Evolutionary conservation across 2,329 filamentous ascomycete genomes (phyloP), one percentile per base, ranked within the genome.

Genomic region (Ceratocystis variospora): DNA sequence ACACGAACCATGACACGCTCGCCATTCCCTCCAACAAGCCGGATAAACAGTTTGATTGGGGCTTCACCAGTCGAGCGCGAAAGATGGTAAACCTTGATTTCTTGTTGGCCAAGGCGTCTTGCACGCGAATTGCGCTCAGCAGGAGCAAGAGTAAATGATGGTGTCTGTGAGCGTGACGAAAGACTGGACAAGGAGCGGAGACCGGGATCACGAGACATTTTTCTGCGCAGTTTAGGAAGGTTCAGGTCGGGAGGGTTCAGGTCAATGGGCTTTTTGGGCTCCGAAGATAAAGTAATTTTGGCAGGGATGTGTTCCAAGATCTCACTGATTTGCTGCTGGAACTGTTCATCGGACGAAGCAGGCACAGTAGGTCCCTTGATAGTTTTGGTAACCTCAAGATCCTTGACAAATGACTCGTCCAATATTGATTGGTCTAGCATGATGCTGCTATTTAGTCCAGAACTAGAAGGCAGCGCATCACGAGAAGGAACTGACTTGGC

Each of bases 1-100:
- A 99, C 93, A 45, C 94, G 88, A 6, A 99, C 94, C 94, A 99
- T 97, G 68, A 97, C 91, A 63, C 94, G 86, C 75, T 97, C 91
- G 17, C 89, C 90, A 66, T 85, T 82, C 74, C 96, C 91, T 62
- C 94, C 94, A 1, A 99, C 92, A 1, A 91, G 86, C 17, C 94
- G 88, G 64, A 99, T 92, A 72, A 95, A 96, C 4, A 99, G 83
- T 76, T 96, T 97, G 73, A 96, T 92, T 0, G 94, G 94, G 12
- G 90, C 84, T 70, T 94, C 87, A 66, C 89, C 89, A 45, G 87
- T 90, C 19, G 88, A 86, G 61, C 91, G 85, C 15, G 90, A 90
- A 46, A 99, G 82, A 75, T 97, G 92, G 72, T 97, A 99, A 1
- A 96, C 81, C 74, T 92, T 91, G 72, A 96, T 93, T 68, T 93